These are phyloP conservation scores for Ustilago crameri DNA, from an alignment of 1,284 basidiomycete species.

Conservation along the genomic window DNA sequence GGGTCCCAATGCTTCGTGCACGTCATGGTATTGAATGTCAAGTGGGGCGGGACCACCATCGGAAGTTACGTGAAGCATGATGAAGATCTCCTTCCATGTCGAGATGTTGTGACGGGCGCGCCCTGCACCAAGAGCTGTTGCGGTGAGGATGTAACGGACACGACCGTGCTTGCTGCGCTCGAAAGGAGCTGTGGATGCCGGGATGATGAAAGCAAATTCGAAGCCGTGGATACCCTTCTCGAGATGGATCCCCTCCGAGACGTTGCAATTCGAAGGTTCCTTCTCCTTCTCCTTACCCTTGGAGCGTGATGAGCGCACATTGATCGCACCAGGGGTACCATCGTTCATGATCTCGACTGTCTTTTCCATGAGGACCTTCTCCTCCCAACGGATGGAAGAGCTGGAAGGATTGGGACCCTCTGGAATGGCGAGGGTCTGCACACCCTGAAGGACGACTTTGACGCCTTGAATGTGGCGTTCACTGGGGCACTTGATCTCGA, in stretches of 20 bases:
- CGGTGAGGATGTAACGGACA: constrained; percentile 62
- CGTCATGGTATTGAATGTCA: constrained; percentile 65
- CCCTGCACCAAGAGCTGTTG: constrained; percentile 62
- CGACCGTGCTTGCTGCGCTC: constrained; percentile 64
- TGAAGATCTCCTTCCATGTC: constrained; percentile 62
- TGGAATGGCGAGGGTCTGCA: constrained; percentile 63
- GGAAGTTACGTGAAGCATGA: constrained; percentile 60
- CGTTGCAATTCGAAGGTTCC: constrained; percentile 23
- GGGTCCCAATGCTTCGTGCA: constrained; percentile 63
- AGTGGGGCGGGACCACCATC: constrained; percentile 62
- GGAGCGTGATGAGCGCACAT: constrained; percentile 21
- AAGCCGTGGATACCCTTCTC: constrained; percentile 65
- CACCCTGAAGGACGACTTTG: constrained; percentile 54
- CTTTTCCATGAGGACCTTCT: constrained; percentile 63
- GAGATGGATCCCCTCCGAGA: constrained; percentile 51
- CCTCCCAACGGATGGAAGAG: constrained; percentile 58
- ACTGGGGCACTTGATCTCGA: constrained; percentile 64
- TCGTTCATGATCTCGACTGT: constrained; percentile 59
- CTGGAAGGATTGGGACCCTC: constrained; percentile 23
- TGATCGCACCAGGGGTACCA: constrained; percentile 28
- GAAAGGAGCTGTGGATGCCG: constrained; percentile 61
- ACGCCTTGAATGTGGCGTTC: constrained; percentile 61
- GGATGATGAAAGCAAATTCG: constrained; percentile 66
- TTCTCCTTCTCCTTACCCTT: constrained; percentile 53
- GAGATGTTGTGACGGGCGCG: constrained; percentile 54